These are phyloP conservation scores for Phytophthora cryptogea DNA, from an alignment of 352 stramenopile species.

Conservation along the genomic window DNA sequence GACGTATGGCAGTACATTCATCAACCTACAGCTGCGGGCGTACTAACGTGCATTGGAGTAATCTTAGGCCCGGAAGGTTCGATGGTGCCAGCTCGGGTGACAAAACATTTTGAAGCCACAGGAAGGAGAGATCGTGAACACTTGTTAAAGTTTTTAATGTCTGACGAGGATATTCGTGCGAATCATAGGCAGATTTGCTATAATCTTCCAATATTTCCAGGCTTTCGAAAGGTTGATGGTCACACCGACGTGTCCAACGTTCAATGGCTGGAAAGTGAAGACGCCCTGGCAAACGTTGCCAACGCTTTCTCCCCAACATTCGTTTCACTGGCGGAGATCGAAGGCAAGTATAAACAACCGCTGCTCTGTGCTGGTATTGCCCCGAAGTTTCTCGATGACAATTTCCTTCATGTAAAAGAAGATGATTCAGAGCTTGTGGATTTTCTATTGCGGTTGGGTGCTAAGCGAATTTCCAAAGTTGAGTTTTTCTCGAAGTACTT, in stretches of 20 bases:
- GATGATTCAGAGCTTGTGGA: constrained; percentile 33
- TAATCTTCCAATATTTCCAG: constrained; percentile 60
- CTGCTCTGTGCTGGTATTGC: constrained; percentile 49
- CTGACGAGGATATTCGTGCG: constrained; percentile 40
- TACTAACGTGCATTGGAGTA: constrained; percentile 50
- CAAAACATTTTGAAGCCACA: constrained; percentile 21
- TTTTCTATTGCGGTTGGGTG: constrained; percentile 41
- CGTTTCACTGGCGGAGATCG: constrained; percentile 31
- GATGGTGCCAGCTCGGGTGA: constrained; percentile 7
- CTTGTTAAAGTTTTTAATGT: constrained; percentile 52
- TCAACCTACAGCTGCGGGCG: constrained; percentile 59
- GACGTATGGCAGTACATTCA: constrained; percentile 80
- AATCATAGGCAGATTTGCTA: constrained; percentile 40
- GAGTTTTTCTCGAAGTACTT: constrained; percentile 57
- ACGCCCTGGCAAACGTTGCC: constrained; percentile 10
- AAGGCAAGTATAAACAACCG: constrained; percentile 17
- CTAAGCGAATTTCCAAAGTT: constrained; percentile 43
- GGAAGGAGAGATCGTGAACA: constrained; percentile 40
- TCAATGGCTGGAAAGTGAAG: constrained; percentile 27
- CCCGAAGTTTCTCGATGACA: constrained; percentile 51
- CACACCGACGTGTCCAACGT: constrained; percentile 23
- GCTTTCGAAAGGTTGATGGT: constrained; percentile 22
- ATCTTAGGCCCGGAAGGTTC: constrained; percentile 14
- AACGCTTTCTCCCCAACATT: constrained; percentile 31
- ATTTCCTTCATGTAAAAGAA: constrained; percentile 57